Percentiles rank a stretch among this genome's conserved stretches.
These are phyloP conservation scores for Vitis hybrid DNA, from an alignment of 177 flowering plant species.

Conservation along the genomic window DNA sequence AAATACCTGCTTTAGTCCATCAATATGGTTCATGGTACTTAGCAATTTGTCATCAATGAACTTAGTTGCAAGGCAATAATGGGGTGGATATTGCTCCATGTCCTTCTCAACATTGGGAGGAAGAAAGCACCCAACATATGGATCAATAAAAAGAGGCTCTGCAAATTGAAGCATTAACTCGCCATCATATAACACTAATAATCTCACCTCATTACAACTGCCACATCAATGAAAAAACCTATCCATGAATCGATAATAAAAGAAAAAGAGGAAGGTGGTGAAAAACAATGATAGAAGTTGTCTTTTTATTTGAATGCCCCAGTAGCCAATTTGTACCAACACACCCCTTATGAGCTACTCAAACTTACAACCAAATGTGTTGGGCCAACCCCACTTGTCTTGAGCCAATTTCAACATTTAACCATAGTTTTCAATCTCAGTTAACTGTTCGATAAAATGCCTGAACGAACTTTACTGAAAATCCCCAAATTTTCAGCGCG, in stretches of 20 bases:
- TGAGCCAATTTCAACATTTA: background rate
- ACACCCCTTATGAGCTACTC: background rate
- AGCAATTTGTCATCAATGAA: slow-evolving; percentile 83
- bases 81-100: slow-evolving; percentile 25
- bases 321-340: background rate
- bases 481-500: background rate
- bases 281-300: background rate
- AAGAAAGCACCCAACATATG: slow-evolving; percentile 68
- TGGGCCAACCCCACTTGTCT: no score
- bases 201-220: no score
- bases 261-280: background rate
- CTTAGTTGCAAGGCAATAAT: slow-evolving; percentile 72
- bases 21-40: slow-evolving; percentile 33
- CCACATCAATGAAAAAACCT: no score
- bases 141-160: slow-evolving; percentile 86
- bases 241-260: no score
- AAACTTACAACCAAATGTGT: no score
- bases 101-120: slow-evolving; percentile 26
- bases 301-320: background rate
- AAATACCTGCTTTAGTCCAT: slow-evolving; percentile 74
- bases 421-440: no score
- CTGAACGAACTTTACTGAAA: background rate
- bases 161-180: slow-evolving; percentile 18
- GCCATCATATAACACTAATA: no score
- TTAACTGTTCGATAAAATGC: slow-evolving; percentile 30